These are phyloP conservation scores for Vigna unguiculata DNA, from an alignment of 306 rosid genomes.

Conservation along the genomic window DNA sequence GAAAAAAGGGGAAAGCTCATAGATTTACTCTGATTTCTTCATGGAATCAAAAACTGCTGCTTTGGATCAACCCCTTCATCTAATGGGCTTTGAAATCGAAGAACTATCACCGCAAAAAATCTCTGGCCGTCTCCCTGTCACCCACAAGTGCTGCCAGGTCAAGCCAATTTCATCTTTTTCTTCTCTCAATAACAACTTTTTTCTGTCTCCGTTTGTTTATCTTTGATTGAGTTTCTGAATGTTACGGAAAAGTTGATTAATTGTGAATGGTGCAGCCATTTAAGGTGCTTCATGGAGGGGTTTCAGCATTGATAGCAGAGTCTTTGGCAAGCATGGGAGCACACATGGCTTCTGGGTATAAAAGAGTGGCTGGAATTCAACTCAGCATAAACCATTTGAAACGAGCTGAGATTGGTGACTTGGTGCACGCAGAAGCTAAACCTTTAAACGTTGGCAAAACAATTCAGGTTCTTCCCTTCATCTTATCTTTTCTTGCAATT, in stretches of 20 bases:
- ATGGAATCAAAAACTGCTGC: slow-evolving; percentile 58
- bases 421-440: slow-evolving; percentile 69
- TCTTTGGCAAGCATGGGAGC: slow-evolving; percentile 81
- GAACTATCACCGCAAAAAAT: slow-evolving; percentile 63
- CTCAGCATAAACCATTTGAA: slow-evolving; percentile 87
- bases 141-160: slow-evolving; percentile 79
- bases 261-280: slow-evolving; percentile 66
- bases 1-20: slow-evolving; percentile 11
- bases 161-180: not conserved
- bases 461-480: slow-evolving; percentile 60
- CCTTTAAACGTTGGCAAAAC: slow-evolving; percentile 75
- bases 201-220: not conserved
- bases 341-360: slow-evolving; percentile 71
- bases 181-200: not conserved
- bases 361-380: slow-evolving; percentile 90
- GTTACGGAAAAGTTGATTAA: not conserved
- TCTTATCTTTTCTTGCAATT: not conserved
- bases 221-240: not conserved
- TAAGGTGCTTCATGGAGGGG: slow-evolving; percentile 97
- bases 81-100: slow-evolving; percentile 67
- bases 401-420: slow-evolving; percentile 73
- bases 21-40: not conserved
- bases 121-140: slow-evolving; percentile 71
- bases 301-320: slow-evolving; percentile 92
- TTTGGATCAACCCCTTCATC: slow-evolving; percentile 68